Percentiles rank a stretch among this genome's conserved stretches.
Conservation (phyloP, 371 early-diverging fungal species). For the Chytridium lagenaria region DNA sequence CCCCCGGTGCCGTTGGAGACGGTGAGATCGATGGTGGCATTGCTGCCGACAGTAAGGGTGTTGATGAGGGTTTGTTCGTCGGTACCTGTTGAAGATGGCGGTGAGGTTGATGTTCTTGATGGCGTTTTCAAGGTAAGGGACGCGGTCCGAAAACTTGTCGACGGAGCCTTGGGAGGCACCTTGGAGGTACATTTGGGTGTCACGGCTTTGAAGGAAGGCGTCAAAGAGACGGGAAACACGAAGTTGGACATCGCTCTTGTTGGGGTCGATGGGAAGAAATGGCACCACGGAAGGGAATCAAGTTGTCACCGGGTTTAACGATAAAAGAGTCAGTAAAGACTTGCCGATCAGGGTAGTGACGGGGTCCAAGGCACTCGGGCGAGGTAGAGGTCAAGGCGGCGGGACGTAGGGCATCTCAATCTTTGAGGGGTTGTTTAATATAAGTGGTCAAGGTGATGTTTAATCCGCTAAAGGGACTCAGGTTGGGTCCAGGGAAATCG, state of each 20-base stretch:
- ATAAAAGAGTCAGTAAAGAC: not conserved
- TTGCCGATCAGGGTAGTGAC: too few relatives aligned
- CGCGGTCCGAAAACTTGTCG: not conserved
- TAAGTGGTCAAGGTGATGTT: constrained; percentile 1
- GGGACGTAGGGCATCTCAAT: not conserved
- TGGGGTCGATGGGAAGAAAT: not conserved
- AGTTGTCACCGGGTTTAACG: not conserved
- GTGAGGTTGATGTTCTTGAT: not conserved
- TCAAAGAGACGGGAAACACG: not conserved
- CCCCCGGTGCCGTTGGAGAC: too few relatives aligned
- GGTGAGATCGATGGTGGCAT: constrained; percentile 2
- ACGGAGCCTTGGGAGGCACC: not conserved
- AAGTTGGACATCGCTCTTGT: not conserved
- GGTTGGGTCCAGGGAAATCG: constrained; percentile 7
- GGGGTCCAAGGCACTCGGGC: too few relatives aligned
- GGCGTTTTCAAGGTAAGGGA: not conserved
- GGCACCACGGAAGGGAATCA: not conserved
- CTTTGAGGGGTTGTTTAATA: not conserved
- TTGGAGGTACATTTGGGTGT: not conserved
- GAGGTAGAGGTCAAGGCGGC: too few relatives aligned
- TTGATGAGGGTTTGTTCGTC: not conserved
- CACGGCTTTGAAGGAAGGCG: not conserved
- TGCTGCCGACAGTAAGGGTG: not conserved
- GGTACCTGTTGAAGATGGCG: not conserved
- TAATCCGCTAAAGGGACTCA: not conserved